Percentiles rank a stretch among this genome's conserved stretches.
phyloP scores from a whole-genome alignment of 352 stramenopile species.

The Globisporangium lucens region DNA sequence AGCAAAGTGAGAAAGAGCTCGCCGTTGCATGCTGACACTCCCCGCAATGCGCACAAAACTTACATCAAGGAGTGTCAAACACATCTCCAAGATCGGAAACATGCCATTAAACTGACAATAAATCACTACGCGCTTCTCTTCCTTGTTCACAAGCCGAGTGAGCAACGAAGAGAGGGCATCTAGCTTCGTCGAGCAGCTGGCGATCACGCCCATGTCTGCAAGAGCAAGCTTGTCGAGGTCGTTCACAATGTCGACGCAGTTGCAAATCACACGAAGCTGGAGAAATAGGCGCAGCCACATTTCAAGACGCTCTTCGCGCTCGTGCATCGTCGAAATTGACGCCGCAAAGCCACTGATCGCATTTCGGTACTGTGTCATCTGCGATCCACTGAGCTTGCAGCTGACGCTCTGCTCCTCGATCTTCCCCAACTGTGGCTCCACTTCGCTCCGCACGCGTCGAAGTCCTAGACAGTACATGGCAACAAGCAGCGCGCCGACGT shows the following conservation, averaged over 20 bases:
- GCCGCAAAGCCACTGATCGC: conserved; percentile 51
- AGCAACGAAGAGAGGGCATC: conserved; percentile 52
- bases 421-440: conserved; percentile 75
- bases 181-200: conserved; percentile 63
- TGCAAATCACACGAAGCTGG: conserved; percentile 68
- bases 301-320: conserved; percentile 50
- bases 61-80: conserved; percentile 60
- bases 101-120: conserved; percentile 77
- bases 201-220: conserved; percentile 59
- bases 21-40: conserved; percentile 42
- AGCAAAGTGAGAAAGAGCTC: conserved; percentile 73
- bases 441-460: conserved; percentile 65
- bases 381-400: conserved; percentile 44
- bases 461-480: conserved; percentile 61
- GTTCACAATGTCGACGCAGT: conserved; percentile 74
- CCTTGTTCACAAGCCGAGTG: conserved; percentile 45
- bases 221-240: conserved; percentile 74
- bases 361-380: conserved; percentile 68
- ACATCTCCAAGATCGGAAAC: conserved; percentile 71
- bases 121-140: conserved; percentile 69
- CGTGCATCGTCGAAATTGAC: conserved; percentile 31
- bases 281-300: conserved; percentile 68
- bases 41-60: conserved; percentile 66
- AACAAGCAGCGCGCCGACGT: conserved; percentile 44
- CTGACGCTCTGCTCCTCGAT: conserved; percentile 81